These are phyloP conservation scores for Tuber umbilicatum DNA, from an alignment of 495 filamentous ascomycete genomes.

Conservation along the genomic window DNA sequence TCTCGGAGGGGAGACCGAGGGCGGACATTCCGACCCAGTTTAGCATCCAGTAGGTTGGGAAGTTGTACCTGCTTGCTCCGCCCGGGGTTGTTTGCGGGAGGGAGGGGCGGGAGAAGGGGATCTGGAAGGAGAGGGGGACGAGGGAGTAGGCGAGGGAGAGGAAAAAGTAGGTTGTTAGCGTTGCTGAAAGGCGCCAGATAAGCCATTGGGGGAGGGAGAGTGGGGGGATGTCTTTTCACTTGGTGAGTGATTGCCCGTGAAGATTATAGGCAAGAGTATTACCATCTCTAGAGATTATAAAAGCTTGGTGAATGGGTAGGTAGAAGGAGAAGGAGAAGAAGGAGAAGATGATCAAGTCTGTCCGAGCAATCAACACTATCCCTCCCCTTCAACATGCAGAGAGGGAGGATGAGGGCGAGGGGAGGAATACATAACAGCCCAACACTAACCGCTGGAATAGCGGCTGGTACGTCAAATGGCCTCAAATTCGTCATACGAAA, in stretches of 20 bases:
- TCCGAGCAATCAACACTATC: background rate
- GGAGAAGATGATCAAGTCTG: constrained; percentile 61
- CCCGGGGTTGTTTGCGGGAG: constrained; percentile 47
- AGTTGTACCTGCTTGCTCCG: constrained; percentile 56
- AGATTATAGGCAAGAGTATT: background rate
- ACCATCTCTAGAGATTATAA: constrained; percentile 44
- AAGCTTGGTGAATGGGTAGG: constrained; percentile 59
- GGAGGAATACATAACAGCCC: constrained; percentile 52
- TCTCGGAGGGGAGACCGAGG: constrained; percentile 63
- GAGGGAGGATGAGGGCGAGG: background rate
- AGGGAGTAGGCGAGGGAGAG: constrained; percentile 62
- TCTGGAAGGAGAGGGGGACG: constrained; percentile 59
- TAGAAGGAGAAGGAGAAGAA: constrained; percentile 69
- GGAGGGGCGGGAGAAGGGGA: constrained; percentile 52
- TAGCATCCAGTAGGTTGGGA: constrained; percentile 68
- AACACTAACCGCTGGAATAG: constrained; percentile 57
- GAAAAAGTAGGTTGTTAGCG: constrained; percentile 58
- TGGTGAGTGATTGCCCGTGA: background rate
- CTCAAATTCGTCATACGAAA: constrained; percentile 57
- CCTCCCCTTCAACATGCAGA: background rate
- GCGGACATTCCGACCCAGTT: constrained; percentile 66
- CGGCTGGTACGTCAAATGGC: constrained; percentile 54
- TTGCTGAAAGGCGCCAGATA: constrained; percentile 57
- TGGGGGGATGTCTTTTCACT: constrained; percentile 49
- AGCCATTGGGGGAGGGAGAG: constrained; percentile 57